Evolutionary conservation across 2,329 filamentous ascomycete genomes (phyloP), one percentile per base, ranked within the genome.

Genomic region (Calonectria honghensis): DNA sequence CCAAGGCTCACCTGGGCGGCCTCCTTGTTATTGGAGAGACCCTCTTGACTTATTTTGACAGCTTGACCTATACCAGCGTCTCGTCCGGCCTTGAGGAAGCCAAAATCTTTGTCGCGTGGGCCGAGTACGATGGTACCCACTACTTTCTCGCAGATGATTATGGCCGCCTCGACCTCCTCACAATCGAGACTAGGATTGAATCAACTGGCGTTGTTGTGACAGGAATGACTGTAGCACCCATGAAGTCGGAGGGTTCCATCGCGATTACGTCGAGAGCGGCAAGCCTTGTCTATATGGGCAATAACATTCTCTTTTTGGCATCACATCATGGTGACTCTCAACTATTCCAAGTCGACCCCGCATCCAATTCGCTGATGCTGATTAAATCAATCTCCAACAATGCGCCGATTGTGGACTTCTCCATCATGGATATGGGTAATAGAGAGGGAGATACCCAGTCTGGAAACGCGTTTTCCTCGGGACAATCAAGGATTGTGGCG

Each of bases 91-190:
- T 98, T 3, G 88, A 91, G 0, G 93, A 96, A 72, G 91, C 96
- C 0, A 95, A 94, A 3, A 93, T 98, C 45, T 98, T 97, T 79
- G 94, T 97, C n/a, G 93, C 95, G 2, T 99, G 96, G 96, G 94
- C 94, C 76, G 92, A 93, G 80, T 93, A 97, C 67, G 95, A 98
- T 80, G 91, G 92, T 31, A 93, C 94, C 50, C 91, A 94, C 80
- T 98, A 96, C 86, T 88, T 98, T n/a, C 86, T 99, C 3, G 96
- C 94, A 1, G 97, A 99, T 82, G 96, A 98, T 79, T 98, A 97
- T 82, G 96, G 97, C 20, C 91, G 90, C 65, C 85, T 99, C 31
- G 96, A 96, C 82, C 87, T 98, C n/a, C 87, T 99, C 48, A 95
- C 95, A 83, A 91, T 99, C 16, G 85, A 94, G 18, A 89, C 95